Base-by-base conservation (phyloP, 805 yeast species). In the Candida silvicultrix region DNA sequence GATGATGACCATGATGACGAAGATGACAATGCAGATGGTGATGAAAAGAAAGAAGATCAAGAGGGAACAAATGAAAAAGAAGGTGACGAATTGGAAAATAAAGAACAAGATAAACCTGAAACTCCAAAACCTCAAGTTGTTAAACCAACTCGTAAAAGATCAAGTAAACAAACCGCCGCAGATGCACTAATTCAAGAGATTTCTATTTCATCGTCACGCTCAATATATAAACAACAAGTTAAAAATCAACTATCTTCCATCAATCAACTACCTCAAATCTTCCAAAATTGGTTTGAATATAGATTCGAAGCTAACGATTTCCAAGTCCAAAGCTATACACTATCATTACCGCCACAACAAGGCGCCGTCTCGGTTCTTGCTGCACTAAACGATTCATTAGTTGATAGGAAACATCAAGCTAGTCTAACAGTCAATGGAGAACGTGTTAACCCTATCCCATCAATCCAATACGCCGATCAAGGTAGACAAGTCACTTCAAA, bases 341-440 rank as follows among this genome's bases (percentile, higher is more conserved):
- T 78, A 21, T 67, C 69, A 15, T 60, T 81, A 44, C 81, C 83
- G 12, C 60, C 69, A 12, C 64, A 66, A 39, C 74, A 77, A 36
- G 71, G 73, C 31, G 70, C 80, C 1, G 59, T 79, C 40, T 65
- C 73, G 5, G 58, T 79, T 4, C 56, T 68, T 20, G 73, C 74
- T 4, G 62, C 68, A 23, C 62, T 81, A 43, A 69, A 73, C 50
- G 71, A 69, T 42, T 55, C 64, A 28, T 66, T 70, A 47, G 62
- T 62, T 47, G 63, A 59, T 49, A 69, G 57, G 57, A 72, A 60
- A 45, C 71, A 72, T 53, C 50, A 57, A 11, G 62, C 71, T 5
- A 63, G 58, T 23, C 52, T 76, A 38, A 60, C 65, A 6, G 67
- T 74, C 23, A 75, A 75, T 51, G 71, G 72, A 16, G 80, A 75